These are phyloP conservation scores for Phylloporus scabripes DNA, from an alignment of 768 basidiomycete genomes.

Conservation along the genomic window DNA sequence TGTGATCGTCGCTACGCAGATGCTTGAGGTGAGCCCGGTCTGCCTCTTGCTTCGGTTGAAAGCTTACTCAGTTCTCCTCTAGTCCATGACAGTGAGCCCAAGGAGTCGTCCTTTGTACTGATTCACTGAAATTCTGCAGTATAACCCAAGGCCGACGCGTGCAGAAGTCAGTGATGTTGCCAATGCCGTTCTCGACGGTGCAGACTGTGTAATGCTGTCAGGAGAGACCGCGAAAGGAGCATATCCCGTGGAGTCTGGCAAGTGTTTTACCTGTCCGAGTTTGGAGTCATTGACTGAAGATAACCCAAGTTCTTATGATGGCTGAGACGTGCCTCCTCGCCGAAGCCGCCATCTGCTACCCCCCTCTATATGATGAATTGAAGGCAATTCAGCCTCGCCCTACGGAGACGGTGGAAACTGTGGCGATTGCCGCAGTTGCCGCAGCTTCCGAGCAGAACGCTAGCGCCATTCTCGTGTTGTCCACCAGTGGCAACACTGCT, in stretches of 20 bases:
- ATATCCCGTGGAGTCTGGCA: conserved; percentile 94
- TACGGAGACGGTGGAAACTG: conserved; percentile 91
- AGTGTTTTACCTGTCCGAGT: conserved; percentile 18
- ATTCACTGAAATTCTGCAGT: conserved; percentile 41
- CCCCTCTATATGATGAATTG: conserved; percentile 88
- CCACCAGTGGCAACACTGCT: conserved; percentile 94
- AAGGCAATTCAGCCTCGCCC: conserved; percentile 75
- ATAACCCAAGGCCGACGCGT: conserved; percentile 97
- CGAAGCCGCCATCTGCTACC: conserved; percentile 93
- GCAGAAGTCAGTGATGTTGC: conserved; percentile 99
- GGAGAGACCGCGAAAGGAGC: conserved; percentile 98
- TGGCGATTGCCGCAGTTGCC: conserved; percentile 93
- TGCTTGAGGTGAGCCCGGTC: conserved; percentile 76
- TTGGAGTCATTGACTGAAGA: conserved; percentile 5
- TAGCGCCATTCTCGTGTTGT: conserved; percentile 91
- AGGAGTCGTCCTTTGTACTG: neutral
- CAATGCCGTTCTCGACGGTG: conserved; percentile 97
- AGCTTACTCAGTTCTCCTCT: conserved; percentile 11
- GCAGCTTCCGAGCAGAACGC: conserved; percentile 94
- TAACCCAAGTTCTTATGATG: conserved; percentile 87
- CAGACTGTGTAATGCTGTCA: conserved; percentile 99
- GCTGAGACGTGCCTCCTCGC: conserved; percentile 98
- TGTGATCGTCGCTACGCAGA: conserved; percentile 97
- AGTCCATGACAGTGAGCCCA: conserved; percentile 86
- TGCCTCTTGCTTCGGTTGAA: neutral